Evolutionary conservation across 306 rosid genomes (phyloP), one percentile per base, ranked within the genome.

Genomic region (Mimosa pudica): DNA sequence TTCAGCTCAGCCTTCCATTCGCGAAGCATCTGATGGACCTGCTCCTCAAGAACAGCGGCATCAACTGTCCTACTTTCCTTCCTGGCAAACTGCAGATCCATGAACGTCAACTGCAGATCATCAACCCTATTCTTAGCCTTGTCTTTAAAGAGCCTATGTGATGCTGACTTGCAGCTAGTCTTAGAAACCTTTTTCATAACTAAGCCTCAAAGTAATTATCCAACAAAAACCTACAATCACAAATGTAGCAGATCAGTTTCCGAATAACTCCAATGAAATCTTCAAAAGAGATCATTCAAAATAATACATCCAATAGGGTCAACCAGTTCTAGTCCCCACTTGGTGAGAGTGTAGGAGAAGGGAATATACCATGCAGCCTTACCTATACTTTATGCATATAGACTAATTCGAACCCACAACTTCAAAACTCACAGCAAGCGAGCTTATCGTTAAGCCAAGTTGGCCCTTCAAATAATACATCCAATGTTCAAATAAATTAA

Each of bases 1-100:
- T 91, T 95, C 72, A 95, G 99, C 87, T 95, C 99, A 1, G 97
- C 76, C 88, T 93, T 95, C 99, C 99, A 95, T 79, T 95, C 99
- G 2, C 98, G 99, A 79, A 95, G 99, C 99, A 95, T 95, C 89
- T 91, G 97, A 88, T 93, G 94, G 54, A 95, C 97, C 84, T 95
- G 99, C 69, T 95, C 99, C 89, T 95, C 99, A 6, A 95, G 94
- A 13, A 95, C 91, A 0, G 94, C 77, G 41, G 85, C 91, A 80
- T 95, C 97, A 12, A 87, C 85, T 0, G 94, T 73, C 55, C 99
- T 98, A 85, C 99, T 95, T 81, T 95, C 99, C 90, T 95, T 95
- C 90, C 98, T 91, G 7, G 99, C 99, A 75, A 88, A 91, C 79
- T 91, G 98, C 88, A 95, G 90, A 88, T 91, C 94, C 82, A 85